Evolutionary conservation across 805 yeast genomes (phyloP), one percentile per base, ranked within the genome.

Genomic region (Candida michaelii): DNA sequence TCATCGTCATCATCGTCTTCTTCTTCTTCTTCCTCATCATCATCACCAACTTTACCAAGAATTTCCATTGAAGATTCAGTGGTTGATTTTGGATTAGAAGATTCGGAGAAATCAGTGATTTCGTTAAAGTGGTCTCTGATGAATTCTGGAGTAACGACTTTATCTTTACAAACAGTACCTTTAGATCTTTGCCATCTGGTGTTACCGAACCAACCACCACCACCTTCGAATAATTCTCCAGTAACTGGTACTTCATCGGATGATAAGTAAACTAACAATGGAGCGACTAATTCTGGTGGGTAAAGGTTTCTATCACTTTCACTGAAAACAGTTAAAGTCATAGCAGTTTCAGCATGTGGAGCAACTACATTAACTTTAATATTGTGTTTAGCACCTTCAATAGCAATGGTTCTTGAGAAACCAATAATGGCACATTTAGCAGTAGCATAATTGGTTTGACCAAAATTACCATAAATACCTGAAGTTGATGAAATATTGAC

Each of bases 271-370:
- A 89, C 88, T 51, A 89, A 79, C 49, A 90, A 73, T 44, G 99
- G 99, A 1, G 97, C 93, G 36, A 91, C 97, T 63, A 81, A 88
- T 40, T 82, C 79, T 5, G 97, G 90, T 54, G 87, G 88, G 66
- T 83, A 89, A 54, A 83, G 80, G 66, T 88, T 87, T 53, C 83
- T 77, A 65, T 91, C 95, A 47, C 80, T 81, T 36, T 82, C 83
- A 36, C 80, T 77, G 69, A 91, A 86, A 36, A 91, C 82, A 5
- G 96, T 85, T 57, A 80, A 78, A 21, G 99, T 91, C 99, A 91
- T 91, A 44, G 95, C 90, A 33, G 99, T 91, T 59, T 91, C 97
- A 21, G 98, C 98, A 62, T 91, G 97, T 41, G 99, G 99, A 19
- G 99, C 98, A 62, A 89, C 82, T 27, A 81, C 79, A 60, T 90